Evolutionary conservation across 108 stramenopile genomes (phyloP), one percentile per base, ranked within the genome.

Genomic region (Skeletonema costatum): DNA sequence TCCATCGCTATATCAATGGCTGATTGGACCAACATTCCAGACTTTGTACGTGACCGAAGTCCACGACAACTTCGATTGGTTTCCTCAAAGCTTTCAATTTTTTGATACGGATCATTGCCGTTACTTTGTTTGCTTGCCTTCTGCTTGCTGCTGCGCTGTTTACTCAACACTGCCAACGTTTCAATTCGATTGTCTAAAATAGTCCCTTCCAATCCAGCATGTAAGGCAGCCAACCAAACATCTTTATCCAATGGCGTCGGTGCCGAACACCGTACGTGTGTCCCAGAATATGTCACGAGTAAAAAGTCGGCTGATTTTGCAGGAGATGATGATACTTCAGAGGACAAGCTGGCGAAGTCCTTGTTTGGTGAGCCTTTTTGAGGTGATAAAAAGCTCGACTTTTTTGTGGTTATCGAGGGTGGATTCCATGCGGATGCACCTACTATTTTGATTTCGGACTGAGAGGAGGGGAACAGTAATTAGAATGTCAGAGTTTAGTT

Each of bases 361-460:
- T 56, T 85, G 86, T 70, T 88, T 84, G 48, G 87, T 73, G 11
- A 75, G 44, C 16, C 35, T 71, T 42, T 80, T 50, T 16, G 65
- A 58, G 65, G 60, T 68, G 63, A 65, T 58, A 31, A 42, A 13
- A 25, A 48, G 44, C 19, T 41, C 0, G 73, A 39, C 41, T 35
- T 31, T 39, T 74, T 67, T 10, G 70, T 44, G 12, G 71, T 50
- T 11, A 36, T 58, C 4, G 71, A 60, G 9, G 86, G 75, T 36
- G 86, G 77, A 66, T 81, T 87, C 87, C 85, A 89, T 35, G 89
- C 87, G 1, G 87, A 90, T n/a, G 87, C 89, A 9, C 92, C 94
- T n/a, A 95, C 94, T 35, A 95, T 84, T 14, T 75, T 66, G 25
- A 92, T 86, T 75, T 86, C 85, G 29, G 85, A 86, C 85, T 86